phyloP scores from a whole-genome alignment of 108 stramenopile genomes.

The Poteriospumella lacustris region DNA sequence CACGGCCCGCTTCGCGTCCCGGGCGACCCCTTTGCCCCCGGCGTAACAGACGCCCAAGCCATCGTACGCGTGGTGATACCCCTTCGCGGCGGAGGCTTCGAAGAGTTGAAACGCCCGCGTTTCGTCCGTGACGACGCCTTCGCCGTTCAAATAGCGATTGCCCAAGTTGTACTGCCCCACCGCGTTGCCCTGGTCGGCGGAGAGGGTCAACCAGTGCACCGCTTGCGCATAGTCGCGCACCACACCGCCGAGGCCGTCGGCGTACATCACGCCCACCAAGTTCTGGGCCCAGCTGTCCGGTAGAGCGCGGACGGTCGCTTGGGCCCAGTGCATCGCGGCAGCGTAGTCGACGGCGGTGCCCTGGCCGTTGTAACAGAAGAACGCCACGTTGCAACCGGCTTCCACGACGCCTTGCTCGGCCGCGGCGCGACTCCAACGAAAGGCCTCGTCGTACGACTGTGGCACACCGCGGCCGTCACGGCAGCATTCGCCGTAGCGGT shows the following conservation, averaged over 20 bases:
- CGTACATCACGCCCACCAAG: background rate
- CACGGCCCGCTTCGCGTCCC: background rate
- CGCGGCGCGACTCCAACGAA: background rate
- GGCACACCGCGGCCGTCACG: background rate
- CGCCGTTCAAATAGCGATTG: background rate
- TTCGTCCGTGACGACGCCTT: too few relatives aligned
- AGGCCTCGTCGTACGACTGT: background rate
- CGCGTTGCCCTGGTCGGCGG: background rate
- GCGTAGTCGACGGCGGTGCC: background rate
- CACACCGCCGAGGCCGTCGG: background rate
- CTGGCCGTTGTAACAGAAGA: background rate
- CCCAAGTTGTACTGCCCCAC: background rate
- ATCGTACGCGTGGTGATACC: background rate
- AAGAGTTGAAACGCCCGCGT: too few relatives aligned
- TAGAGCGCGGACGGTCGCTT: background rate
- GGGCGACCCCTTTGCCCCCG: background rate
- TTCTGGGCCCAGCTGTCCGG: background rate
- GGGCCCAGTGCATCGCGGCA: background rate
- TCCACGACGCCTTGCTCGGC: background rate
- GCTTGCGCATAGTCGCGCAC: background rate
- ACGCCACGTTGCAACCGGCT: background rate
- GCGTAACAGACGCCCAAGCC: constrained; percentile 3
- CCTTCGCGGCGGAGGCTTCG: background rate
- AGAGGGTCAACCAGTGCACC: background rate
- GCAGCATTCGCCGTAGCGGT: background rate